Percentiles rank a stretch among this genome's conserved stretches.
Evolutionary conservation across 371 early-diverging fungal genomes (phyloP).

Genomic region (Mucor piriformis): DNA sequence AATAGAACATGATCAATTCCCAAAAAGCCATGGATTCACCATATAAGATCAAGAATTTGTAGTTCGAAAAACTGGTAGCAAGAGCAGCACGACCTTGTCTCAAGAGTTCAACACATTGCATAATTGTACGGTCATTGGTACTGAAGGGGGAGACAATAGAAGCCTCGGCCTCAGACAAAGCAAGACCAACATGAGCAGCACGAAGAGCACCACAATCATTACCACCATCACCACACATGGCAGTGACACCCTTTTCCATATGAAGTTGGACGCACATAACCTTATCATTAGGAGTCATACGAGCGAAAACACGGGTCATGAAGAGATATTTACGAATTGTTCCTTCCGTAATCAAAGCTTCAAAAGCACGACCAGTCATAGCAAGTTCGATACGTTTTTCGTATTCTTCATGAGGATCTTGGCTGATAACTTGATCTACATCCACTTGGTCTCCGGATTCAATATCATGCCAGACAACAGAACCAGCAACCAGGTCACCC

Average conservation of each 20-base stretch:
- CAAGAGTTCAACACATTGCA: constrained; percentile 73
- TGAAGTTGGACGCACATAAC: constrained; percentile 71
- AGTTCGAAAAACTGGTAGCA: constrained; percentile 75
- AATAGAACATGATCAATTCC: constrained; percentile 75
- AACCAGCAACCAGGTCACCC: constrained; percentile 44
- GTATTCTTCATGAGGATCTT: constrained; percentile 33
- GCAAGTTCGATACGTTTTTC: constrained; percentile 63
- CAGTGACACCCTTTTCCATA: constrained; percentile 76
- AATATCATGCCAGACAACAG: constrained; percentile 56
- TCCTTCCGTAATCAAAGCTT: constrained; percentile 39
- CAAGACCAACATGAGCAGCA: constrained; percentile 89
- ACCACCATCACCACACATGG: constrained; percentile 95
- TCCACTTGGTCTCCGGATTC: constrained; percentile 48
- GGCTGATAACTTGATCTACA: constrained; percentile 33
- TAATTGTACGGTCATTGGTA: constrained; percentile 61
- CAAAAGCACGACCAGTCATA: constrained; percentile 74
- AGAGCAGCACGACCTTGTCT: constrained; percentile 77
- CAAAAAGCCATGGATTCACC: constrained; percentile 75
- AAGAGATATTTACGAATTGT: constrained; percentile 51
- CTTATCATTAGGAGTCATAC: constrained; percentile 82
- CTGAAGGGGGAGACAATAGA: constrained; percentile 88
- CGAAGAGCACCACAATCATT: constrained; percentile 95
- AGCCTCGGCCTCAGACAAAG: constrained; percentile 79
- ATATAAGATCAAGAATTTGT: constrained; percentile 81
- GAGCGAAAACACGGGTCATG: constrained; percentile 70